These are phyloP conservation scores for Aspergillus carbonarius DNA, from an alignment of 2,329 filamentous ascomycete genomes.

Conservation along the genomic window DNA sequence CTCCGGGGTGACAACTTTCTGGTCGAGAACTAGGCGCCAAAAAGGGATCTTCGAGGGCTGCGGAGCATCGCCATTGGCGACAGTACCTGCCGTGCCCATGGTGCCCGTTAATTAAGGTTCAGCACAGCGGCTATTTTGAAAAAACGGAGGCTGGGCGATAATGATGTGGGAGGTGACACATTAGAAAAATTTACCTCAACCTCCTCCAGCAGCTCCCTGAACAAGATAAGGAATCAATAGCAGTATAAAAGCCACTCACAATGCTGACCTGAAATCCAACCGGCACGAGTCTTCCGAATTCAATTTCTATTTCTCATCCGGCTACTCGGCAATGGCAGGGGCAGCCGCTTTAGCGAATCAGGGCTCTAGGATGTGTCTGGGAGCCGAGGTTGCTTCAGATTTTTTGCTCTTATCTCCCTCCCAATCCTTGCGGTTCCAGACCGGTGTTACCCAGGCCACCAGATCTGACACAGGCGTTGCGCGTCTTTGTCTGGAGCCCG, in stretches of 20 bases:
- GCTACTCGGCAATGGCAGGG: background rate
- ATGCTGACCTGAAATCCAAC: background rate
- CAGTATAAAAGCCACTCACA: background rate
- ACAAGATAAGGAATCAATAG: background rate
- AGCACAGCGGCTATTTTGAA: background rate
- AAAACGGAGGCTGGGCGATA: background rate
- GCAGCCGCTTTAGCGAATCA: background rate
- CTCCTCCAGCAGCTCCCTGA: background rate
- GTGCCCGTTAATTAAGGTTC: background rate
- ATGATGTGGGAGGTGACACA: background rate
- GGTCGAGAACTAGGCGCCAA: conserved; percentile 34
- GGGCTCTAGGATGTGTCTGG: background rate
- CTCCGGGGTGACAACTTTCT: conserved; percentile 37
- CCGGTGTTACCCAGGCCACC: no score
- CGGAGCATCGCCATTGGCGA: background rate
- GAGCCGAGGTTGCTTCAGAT: background rate
- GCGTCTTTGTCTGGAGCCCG: no score
- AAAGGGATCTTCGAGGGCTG: conserved; percentile 32
- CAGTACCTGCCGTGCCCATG: background rate
- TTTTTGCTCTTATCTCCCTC: background rate
- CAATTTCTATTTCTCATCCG: background rate
- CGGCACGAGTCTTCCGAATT: background rate
- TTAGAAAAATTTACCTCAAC: background rate
- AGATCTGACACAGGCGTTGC: no score
- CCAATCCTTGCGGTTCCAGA: background rate